phyloP scores from a whole-genome alignment of 2,329 filamentous ascomycete species.

The Phaeoacremonium minimum region DNA sequence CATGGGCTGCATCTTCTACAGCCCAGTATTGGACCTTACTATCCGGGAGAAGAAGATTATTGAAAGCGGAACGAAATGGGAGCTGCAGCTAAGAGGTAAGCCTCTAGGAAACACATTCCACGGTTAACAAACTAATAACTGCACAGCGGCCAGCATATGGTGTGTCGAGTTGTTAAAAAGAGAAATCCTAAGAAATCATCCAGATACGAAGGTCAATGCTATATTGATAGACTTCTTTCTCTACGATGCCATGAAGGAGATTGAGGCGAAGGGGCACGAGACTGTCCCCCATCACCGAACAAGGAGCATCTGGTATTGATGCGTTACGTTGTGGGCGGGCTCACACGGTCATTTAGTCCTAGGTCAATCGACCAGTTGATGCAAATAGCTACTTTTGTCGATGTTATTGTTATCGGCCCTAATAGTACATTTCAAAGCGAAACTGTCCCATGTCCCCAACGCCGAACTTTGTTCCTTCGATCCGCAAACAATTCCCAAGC shows the following conservation, averaged over 20 bases:
- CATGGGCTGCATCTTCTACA: slow-evolving; percentile 79
- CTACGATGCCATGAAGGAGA: slow-evolving; percentile 88
- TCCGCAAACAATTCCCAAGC: no score
- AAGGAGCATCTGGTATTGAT: slow-evolving; percentile 88
- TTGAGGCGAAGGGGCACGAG: slow-evolving; percentile 60
- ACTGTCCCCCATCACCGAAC: slow-evolving; percentile 81
- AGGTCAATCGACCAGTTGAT: no score
- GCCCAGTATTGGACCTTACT: slow-evolving; percentile 69
- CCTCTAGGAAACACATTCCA: neutral
- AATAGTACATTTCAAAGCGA: no score
- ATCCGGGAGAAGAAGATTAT: slow-evolving; percentile 64
- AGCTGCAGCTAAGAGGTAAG: slow-evolving; percentile 79
- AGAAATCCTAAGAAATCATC: slow-evolving; percentile 72
- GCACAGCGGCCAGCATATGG: slow-evolving; percentile 83
- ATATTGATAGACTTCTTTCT: slow-evolving; percentile 96
- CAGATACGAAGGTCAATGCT: slow-evolving; percentile 72
- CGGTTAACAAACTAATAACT: neutral
- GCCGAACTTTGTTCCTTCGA: no score
- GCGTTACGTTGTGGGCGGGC: no score
- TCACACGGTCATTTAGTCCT: no score
- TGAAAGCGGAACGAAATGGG: slow-evolving; percentile 69
- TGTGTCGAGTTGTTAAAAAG: slow-evolving; percentile 83
- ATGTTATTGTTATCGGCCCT: no score
- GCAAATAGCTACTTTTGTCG: no score
- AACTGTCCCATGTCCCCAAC: no score